Evolutionary conservation across 495 filamentous ascomycete genomes (phyloP).

Genomic region (Lophiotrema nucula): DNA sequence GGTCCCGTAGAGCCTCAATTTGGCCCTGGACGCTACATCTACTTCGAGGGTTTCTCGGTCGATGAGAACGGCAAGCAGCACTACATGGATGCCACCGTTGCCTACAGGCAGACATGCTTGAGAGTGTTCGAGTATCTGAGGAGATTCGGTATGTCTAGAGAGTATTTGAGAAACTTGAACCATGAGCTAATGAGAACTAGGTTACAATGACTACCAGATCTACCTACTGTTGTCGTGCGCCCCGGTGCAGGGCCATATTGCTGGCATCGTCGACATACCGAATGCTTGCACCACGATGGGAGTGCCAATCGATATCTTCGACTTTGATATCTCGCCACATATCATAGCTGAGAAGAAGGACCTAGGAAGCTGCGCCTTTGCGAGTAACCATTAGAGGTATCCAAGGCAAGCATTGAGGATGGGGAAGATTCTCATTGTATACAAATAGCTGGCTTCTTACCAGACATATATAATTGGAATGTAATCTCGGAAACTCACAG

Average conservation of each 20-base stretch:
- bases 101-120: conserved; percentile 83
- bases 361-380: conserved; percentile 76
- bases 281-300: conserved; percentile 88
- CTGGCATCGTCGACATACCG: conserved; percentile 87
- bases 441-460: too few species aligned
- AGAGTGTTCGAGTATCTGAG: conserved; percentile 83
- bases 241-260: conserved; percentile 87
- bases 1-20: conserved; percentile 92
- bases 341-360: conserved; percentile 62
- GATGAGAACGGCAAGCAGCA: conserved; percentile 91
- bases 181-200: conserved; percentile 21
- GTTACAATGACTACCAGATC: conserved; percentile 74
- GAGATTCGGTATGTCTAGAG: conserved; percentile 62
- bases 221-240: conserved; percentile 88
- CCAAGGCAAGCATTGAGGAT: too few species aligned
- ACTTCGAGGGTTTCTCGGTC: conserved; percentile 93
- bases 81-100: conserved; percentile 88
- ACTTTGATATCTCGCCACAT: conserved; percentile 82
- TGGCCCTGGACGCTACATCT: conserved; percentile 79
- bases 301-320: conserved; percentile 92
- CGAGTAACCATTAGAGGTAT: conserved; percentile 56
- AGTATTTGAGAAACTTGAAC: background rate
- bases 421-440: too few species aligned
- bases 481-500: too few species aligned
- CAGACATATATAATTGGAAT: too few species aligned